phyloP scores from a whole-genome alignment of 768 basidiomycete genomes.

The Boletus barrowsii region DNA sequence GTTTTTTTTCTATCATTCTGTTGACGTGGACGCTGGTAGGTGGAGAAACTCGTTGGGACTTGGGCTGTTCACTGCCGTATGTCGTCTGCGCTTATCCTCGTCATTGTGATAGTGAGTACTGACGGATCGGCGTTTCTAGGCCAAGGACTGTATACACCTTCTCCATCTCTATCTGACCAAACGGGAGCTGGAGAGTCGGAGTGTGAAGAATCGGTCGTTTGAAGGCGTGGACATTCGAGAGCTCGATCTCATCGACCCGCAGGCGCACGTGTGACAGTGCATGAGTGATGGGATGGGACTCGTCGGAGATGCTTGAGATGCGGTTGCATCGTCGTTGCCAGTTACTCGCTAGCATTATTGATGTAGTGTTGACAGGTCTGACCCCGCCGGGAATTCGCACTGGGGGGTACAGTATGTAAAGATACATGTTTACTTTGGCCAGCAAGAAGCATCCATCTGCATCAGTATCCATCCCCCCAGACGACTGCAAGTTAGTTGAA shows the following conservation, averaged over 20 bases:
- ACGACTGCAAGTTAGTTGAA: too few species aligned
- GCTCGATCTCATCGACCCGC: conserved; percentile 58
- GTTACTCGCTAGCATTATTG: neutral
- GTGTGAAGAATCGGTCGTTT: conserved; percentile 68
- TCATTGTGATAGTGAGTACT: neutral
- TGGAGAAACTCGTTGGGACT: conserved; percentile 71
- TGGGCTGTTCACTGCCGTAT: conserved; percentile 63
- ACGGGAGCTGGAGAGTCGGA: conserved; percentile 65
- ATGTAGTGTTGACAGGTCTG: too few species aligned
- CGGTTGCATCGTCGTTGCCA: neutral
- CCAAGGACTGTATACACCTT: conserved; percentile 65
- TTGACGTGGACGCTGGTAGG: conserved; percentile 25
- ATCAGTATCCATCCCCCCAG: too few species aligned
- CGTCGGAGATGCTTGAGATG: neutral
- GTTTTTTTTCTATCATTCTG: neutral
- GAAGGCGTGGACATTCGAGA: conserved; percentile 65
- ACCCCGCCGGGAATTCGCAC: too few species aligned
- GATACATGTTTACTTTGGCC: too few species aligned
- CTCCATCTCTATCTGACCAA: conserved; percentile 68
- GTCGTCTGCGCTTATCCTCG: conserved; percentile 12
- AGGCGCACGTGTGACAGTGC: conserved; percentile 8
- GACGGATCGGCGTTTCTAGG: conserved; percentile 33
- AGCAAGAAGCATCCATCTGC: too few species aligned
- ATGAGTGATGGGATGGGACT: neutral
- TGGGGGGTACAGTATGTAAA: too few species aligned